A percentile compares a stretch with the other conserved stretches of the same genome.
phyloP scores from a whole-genome alignment of 345 rosid species.

The Raphanus sativus region DNA sequence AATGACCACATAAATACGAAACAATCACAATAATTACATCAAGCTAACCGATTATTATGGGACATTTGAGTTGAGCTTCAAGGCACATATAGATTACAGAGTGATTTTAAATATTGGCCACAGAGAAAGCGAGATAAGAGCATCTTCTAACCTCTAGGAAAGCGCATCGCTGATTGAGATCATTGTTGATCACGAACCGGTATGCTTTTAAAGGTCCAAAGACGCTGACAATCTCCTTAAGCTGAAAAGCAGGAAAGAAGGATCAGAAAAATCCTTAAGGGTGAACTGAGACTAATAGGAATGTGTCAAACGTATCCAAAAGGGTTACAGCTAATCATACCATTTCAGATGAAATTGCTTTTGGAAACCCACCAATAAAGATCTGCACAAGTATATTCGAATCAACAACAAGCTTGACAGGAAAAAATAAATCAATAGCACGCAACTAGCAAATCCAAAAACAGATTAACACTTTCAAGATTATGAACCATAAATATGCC shows the following conservation, averaged over 20 bases:
- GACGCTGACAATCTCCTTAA: slow-evolving; percentile 77
- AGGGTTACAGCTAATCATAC: slow-evolving; percentile 45
- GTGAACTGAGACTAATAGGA: background rate
- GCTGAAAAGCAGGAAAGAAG: slow-evolving; percentile 47
- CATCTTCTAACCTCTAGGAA: slow-evolving; percentile 73
- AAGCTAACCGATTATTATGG: slow-evolving; percentile 5
- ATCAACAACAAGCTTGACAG: slow-evolving; percentile 27
- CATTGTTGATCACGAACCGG: slow-evolving; percentile 52
- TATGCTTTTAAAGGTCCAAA: slow-evolving; percentile 87
- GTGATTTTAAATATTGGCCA: background rate
- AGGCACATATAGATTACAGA: background rate
- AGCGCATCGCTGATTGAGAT: slow-evolving; percentile 47
- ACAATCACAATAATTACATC: slow-evolving; percentile 12
- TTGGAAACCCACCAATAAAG: slow-evolving; percentile 83
- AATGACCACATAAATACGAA: slow-evolving; percentile 16
- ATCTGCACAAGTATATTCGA: slow-evolving; percentile 55
- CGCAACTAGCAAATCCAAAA: slow-evolving; percentile 13
- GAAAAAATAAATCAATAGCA: background rate
- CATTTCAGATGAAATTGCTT: slow-evolving; percentile 71
- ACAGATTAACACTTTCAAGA: slow-evolving; percentile 3
- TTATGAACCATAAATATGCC: slow-evolving; percentile 1
- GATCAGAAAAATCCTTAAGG: slow-evolving; percentile 10
- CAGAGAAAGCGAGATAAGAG: slow-evolving; percentile 15
- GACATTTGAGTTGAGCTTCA: slow-evolving; percentile 6
- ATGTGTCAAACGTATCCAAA: slow-evolving; percentile 1